Evolutionary conservation across 371 early-diverging fungal species (phyloP).

Genomic region (Mucor ambiguus): DNA sequence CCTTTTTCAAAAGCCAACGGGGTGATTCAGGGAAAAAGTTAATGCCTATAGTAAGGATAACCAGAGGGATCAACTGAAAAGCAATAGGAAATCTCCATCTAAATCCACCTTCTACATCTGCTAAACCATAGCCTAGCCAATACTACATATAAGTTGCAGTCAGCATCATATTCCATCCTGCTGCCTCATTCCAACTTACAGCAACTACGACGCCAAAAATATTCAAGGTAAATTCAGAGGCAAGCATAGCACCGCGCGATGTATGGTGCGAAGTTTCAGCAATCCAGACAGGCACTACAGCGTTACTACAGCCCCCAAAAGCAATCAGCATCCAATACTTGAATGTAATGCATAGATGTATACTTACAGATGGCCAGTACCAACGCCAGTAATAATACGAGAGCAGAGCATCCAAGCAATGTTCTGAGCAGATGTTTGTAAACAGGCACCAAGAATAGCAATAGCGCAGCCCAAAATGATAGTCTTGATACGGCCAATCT

Average conservation of each 20-base stretch:
- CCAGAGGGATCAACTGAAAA: constrained; percentile 43
- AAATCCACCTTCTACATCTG: constrained; percentile 37
- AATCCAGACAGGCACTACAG: constrained; percentile 49
- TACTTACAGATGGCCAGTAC: constrained; percentile 48
- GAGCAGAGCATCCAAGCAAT: constrained; percentile 49
- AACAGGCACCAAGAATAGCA: constrained; percentile 39
- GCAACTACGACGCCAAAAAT: constrained; percentile 52
- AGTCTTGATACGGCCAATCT: constrained; percentile 44
- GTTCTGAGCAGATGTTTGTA: constrained; percentile 45
- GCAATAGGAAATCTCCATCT: constrained; percentile 50
- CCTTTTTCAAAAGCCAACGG: constrained; percentile 39
- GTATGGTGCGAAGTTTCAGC: constrained; percentile 46
- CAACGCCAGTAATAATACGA: constrained; percentile 49
- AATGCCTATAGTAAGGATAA: constrained; percentile 35
- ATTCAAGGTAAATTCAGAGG: constrained; percentile 47
- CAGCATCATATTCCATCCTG: neutral
- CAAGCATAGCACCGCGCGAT: constrained; percentile 43
- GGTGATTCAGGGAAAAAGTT: constrained; percentile 45
- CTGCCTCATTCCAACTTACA: constrained; percentile 13
- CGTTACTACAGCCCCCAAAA: constrained; percentile 24
- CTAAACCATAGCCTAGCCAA: constrained; percentile 46
- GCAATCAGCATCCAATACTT: neutral
- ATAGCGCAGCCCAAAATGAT: constrained; percentile 39
- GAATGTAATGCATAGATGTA: neutral
- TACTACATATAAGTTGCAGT: constrained; percentile 24